A percentile compares a stretch with the other conserved stretches of the same genome.
Conservation (phyloP, 176 grass and related monocot species). For the Microstegium vimineum region DNA sequence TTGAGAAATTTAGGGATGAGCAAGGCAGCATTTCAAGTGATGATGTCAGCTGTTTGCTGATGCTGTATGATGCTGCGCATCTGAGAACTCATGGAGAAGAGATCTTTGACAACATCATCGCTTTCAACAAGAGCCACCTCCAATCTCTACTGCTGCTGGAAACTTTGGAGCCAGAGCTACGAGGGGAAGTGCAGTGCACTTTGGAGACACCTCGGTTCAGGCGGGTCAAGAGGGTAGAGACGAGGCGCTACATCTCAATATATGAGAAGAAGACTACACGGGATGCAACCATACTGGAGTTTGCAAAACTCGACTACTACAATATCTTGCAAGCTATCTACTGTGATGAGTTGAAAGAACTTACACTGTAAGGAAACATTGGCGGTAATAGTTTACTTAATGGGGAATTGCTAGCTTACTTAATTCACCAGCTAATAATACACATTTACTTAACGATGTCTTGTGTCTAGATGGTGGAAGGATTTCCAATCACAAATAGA, state of each 20-base stretch:
- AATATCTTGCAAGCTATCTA: too few species aligned
- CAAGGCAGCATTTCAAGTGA: too few species aligned
- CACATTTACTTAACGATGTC: too few species aligned
- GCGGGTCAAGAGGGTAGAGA: constrained; percentile 15
- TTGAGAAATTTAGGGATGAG: too few species aligned
- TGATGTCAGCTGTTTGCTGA: too few species aligned
- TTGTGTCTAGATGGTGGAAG: constrained; percentile 48
- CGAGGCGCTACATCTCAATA: constrained; percentile 7
- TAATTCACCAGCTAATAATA: too few species aligned
- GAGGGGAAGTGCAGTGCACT: background rate
- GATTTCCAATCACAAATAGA: background rate
- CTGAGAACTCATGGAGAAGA: constrained; percentile 11
- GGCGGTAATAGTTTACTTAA: too few species aligned
- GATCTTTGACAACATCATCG: constrained; percentile 16
- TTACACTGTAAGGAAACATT: too few species aligned
- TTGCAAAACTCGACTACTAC: too few species aligned
- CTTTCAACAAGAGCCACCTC: background rate
- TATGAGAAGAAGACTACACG: background rate
- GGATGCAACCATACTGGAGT: constrained; percentile 16
- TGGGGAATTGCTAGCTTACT: too few species aligned
- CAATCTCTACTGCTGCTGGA: background rate
- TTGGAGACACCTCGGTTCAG: constrained; percentile 13
- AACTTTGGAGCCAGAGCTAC: background rate
- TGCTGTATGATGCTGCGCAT: background rate
- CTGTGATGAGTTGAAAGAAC: too few species aligned